Evolutionary conservation across 2,329 filamentous ascomycete species (phyloP), one percentile per base, ranked within the genome.

Genomic region (Trichoderma gracile): DNA sequence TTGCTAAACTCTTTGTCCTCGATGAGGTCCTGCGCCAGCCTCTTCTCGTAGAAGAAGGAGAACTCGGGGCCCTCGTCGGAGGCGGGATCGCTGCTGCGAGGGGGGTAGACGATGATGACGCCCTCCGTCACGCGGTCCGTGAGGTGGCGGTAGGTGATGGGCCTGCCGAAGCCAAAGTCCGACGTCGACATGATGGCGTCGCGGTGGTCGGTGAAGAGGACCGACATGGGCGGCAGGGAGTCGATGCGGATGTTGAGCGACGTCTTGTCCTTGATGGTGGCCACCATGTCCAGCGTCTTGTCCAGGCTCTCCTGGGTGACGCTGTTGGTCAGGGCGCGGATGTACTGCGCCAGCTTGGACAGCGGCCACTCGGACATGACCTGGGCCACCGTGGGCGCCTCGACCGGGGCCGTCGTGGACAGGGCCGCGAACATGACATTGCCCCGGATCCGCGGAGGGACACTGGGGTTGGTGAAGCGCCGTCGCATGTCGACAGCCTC

Each of bases 341-440:
- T 5, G 19, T 58, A 64, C 43, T 38, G 45, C 25, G 62, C 62
- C 5, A 64, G 5, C 38, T 50, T 43, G 17, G 54, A 59, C 23
- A 64, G 17, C 1, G 62, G 45, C 62, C 52, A 58, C 2, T 64
- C 54, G 1, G 62, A 64, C 0, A 64, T 52, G 23, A 64, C n/a
- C 21, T 64, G 43, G 52, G 45, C 62, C 17, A 50, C 30, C 1
- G 62, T 64, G 33, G 55, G 62, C 45, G 54, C 27, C 21, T 55
- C 40, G 21, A 58, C 23, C 15, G 52, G 54, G n/a, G 52, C 33
- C 0, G 52, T 59, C 0, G 21, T 30, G 19, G 62, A 58, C 1
- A 59, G 25, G 27, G 62, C 62, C 1, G 53, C 62, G n/a, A 50
- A 64, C 62, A 58, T 49, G 0, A 64, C 62, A 1, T 64, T 64